Percentiles rank a stretch among this genome's conserved stretches.
Conservation (phyloP, 2,329 filamentous ascomycete genomes). For the Dactylellina leptospora region DNA sequence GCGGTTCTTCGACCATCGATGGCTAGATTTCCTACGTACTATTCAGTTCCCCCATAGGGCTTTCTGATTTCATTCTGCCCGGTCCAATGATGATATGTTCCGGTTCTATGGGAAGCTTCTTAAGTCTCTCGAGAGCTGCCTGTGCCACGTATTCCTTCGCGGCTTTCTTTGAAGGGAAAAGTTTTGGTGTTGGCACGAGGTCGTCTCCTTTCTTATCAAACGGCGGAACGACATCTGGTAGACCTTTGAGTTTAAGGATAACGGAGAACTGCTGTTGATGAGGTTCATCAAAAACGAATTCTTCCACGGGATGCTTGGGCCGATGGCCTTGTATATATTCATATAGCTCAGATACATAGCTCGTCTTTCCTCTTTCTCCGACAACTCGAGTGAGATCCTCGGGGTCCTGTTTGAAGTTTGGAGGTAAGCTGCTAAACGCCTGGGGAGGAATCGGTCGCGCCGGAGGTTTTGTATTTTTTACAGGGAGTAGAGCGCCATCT, state of each 20-base stretch:
- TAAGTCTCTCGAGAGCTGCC: constrained; percentile 21
- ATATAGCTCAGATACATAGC: constrained; percentile 45
- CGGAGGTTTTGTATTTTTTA: constrained; percentile 44
- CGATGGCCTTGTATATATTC: constrained; percentile 49
- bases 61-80: constrained; percentile 42
- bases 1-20: background rate
- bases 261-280: constrained; percentile 47
- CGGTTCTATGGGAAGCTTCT: constrained; percentile 9
- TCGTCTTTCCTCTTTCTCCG: constrained; percentile 35
- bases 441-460: constrained; percentile 16
- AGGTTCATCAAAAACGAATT: constrained; percentile 30
- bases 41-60: constrained; percentile 49
- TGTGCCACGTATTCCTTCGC: constrained; percentile 45
- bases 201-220: constrained; percentile 40
- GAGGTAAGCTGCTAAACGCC: constrained; percentile 39
- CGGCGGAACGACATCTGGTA: constrained; percentile 14
- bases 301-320: constrained; percentile 22
- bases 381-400: constrained; percentile 32
- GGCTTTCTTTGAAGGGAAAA: constrained; percentile 49
- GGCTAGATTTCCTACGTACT: constrained; percentile 9
- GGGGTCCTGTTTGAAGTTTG: constrained; percentile 28
- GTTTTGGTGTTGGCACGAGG: constrained; percentile 9
- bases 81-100: constrained; percentile 32
- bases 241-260: constrained; percentile 15
- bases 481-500: constrained; percentile 17